Evolutionary conservation across 345 rosid species (phyloP), one percentile per base, ranked within the genome.

Genomic region (Dovyalis caffra): DNA sequence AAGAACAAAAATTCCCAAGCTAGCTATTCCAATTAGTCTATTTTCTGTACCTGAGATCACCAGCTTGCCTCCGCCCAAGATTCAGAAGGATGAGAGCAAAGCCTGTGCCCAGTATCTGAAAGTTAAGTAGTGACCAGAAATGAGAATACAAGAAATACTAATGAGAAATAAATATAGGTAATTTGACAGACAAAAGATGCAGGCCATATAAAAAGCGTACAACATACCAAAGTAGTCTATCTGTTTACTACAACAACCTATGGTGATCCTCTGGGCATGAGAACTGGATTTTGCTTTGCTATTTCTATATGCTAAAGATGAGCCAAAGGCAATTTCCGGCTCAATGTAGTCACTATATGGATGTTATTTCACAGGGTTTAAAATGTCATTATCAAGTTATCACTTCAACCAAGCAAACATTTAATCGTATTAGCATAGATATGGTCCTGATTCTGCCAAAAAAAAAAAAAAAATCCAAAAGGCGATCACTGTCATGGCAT

Each of bases 31-130:
- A 8, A 37, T 9, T 37, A 37, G 3, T 66, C 14, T 51, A 23
- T 37, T 3, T 28, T 25, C 18, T 9, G 77, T 90, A 93, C 97
- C 98, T 93, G 80, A 85, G 71, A 72, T 93, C 98, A 85, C 97
- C 95, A 29, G 95, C 91, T 81, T 87, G 92, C 74, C 91, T 85
- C 75, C 81, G 81, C 79, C 97, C 95, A 79, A 90, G 95, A 82
- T 93, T 93, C 75, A 93, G 77, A 76, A 93, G 87, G 76, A 93
- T 91, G 67, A 90, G 75, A 43, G 86, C 76, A 78, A 93, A 93
- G 70, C 95, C 98, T 26, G 97, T 91, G 62, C 83, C 95, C 35
- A 91, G 88, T 84, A 93, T 82, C 97, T 93, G 90, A 74, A 81
- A 23, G 38, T 75, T 25, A 72, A 70, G 64, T 76, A 75, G 72